Evolutionary conservation across 2,329 filamentous ascomycete species (phyloP), one percentile per base, ranked within the genome.

Genomic region (Cercospora nicotianae): DNA sequence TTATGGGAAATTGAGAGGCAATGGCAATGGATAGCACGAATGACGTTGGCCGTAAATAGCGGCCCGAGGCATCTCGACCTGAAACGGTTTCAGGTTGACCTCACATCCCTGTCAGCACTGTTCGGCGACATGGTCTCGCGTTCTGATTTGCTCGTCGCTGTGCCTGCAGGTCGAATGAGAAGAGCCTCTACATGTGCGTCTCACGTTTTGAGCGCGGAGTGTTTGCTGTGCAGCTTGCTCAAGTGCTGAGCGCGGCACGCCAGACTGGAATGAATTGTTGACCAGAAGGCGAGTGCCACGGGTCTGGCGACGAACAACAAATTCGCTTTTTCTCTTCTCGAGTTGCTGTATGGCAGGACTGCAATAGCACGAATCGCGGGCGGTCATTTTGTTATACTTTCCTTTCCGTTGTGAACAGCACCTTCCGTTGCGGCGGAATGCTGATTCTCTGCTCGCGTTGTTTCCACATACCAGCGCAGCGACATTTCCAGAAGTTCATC

Each of bases 341-440:
- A 53, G 23, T 39, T 39, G 23, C 48, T 57, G 59, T 45, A 61
- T 45, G n/a, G 45, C 61, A 36, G 51, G 20, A 62, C 39, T 30
- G 42, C 42, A 48, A 31, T 62, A 45, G 33, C 60, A 62, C 60
- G 36, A 62, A n/a, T 62, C 60, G 61, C 26, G n/a, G 31, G 16
- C 48, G 10, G 26, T 67, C 65, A 64, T 67, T 45, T 63, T 45
- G 31, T 60, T 67, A 67, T 60, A 64, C 60, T 20, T 48, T 48
- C n/a, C 59, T 30, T 63, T 18, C 45, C 60, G 59, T 26, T 13
- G 42, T 63, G 26, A 53, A 63, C 33, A 63, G 26, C 36, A 42
- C n/a, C 39, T 30, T 45, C 57, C 30, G 6, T 36, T 31, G 57
- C 57, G 57, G 31, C 18, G 30, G n/a, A 18, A 31, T 8, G n/a